Evolutionary conservation across 768 basidiomycete genomes (phyloP).

Genomic region (Suillus americanus): DNA sequence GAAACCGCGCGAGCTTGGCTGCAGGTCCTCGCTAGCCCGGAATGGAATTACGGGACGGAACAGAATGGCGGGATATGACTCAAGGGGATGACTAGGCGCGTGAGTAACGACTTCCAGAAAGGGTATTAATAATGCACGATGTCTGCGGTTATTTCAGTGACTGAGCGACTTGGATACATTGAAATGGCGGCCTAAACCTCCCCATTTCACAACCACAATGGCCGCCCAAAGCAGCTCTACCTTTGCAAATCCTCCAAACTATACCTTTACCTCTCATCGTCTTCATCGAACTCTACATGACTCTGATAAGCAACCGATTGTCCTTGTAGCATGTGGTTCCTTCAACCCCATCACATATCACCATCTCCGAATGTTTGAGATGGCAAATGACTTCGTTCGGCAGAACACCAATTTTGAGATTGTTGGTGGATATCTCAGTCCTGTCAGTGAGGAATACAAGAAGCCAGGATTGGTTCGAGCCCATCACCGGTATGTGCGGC

Average conservation of each 20-base stretch:
- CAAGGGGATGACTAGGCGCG: not conserved
- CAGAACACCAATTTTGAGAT: constrained; percentile 94
- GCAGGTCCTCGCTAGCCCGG: not conserved
- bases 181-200: not conserved
- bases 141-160: not conserved
- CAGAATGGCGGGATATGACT: not conserved
- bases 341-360: constrained; percentile 99
- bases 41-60: not conserved
- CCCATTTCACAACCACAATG: constrained; percentile 23
- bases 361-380: constrained; percentile 98
- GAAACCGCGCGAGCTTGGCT: not conserved
- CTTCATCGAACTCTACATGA: constrained; percentile 58
- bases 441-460: constrained; percentile 95
- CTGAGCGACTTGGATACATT: not conserved
- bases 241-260: constrained; percentile 67
- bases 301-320: constrained; percentile 76
- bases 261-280: constrained; percentile 67
- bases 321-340: constrained; percentile 95
- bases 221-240: constrained; percentile 20
- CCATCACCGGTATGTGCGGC: constrained; percentile 71
- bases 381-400: constrained; percentile 95
- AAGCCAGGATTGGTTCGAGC: constrained; percentile 92
- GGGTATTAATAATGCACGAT: not conserved
- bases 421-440: constrained; percentile 93
- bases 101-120: not conserved